These are phyloP conservation scores for Nigrograna mackinnonii DNA, from an alignment of 2,329 filamentous ascomycete genomes.

Conservation along the genomic window DNA sequence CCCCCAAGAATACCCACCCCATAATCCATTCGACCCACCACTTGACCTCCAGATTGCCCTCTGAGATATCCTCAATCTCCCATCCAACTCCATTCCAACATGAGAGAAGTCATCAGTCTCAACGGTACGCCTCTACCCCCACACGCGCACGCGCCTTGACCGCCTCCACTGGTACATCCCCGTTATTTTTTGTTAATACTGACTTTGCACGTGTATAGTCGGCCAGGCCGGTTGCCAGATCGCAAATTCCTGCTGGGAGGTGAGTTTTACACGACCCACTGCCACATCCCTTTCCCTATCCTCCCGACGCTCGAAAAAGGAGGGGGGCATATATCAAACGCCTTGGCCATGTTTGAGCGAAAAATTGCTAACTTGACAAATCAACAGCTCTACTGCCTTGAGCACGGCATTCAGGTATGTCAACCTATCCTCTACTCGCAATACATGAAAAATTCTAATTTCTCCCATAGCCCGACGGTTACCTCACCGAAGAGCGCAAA, in stretches of 20 bases:
- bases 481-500: slow-evolving; percentile 98
- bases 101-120: slow-evolving; percentile 99
- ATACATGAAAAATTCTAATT: slow-evolving; percentile 5
- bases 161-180: slow-evolving; percentile 36
- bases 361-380: slow-evolving; percentile 29
- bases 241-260: slow-evolving; percentile 99
- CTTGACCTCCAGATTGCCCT: neutral
- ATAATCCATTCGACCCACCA: slow-evolving; percentile 14
- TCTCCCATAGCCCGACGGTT: slow-evolving; percentile 85
- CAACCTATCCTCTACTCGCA: neutral
- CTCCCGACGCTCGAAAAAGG: slow-evolving; percentile 12
- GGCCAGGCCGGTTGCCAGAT: slow-evolving; percentile 99
- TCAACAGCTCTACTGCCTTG: slow-evolving; percentile 96
- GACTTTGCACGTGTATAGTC: slow-evolving; percentile 69
- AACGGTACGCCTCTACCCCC: slow-evolving; percentile 75
- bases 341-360: slow-evolving; percentile 36
- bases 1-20: slow-evolving; percentile 32
- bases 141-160: slow-evolving; percentile 46
- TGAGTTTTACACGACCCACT: slow-evolving; percentile 58
- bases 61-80: slow-evolving; percentile 32
- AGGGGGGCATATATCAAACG: slow-evolving; percentile 22
- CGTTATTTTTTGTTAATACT: slow-evolving; percentile 47
- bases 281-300: slow-evolving; percentile 10
- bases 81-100: slow-evolving; percentile 55
- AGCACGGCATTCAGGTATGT: slow-evolving; percentile 97